Evolutionary conservation across 2,329 filamentous ascomycete species (phyloP).

Genomic region (Cordyceps tenuipes): DNA sequence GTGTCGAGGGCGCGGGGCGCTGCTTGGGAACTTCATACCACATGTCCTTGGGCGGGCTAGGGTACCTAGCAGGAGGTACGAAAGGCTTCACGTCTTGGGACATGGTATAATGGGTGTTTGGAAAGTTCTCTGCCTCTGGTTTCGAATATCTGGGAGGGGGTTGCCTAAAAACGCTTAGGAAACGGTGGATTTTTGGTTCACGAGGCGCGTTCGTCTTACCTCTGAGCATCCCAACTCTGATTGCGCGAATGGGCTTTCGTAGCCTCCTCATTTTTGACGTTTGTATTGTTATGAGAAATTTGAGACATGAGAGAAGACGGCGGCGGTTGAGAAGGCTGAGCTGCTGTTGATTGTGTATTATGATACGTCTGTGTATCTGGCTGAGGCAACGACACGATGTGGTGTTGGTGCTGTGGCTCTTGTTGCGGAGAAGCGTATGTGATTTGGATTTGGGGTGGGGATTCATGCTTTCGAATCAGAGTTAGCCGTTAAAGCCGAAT

Average conservation of each 20-base stretch:
- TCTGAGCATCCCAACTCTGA: constrained; percentile 46
- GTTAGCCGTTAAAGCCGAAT: neutral
- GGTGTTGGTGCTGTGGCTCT: constrained; percentile 12
- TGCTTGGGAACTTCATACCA: constrained; percentile 74
- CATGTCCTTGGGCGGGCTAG: constrained; percentile 79
- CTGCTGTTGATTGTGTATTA: neutral
- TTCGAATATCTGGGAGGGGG: constrained; percentile 57
- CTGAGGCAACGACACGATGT: neutral
- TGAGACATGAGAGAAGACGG: neutral
- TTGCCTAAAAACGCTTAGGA: constrained; percentile 37
- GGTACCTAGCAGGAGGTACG: constrained; percentile 66
- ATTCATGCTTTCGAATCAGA: neutral
- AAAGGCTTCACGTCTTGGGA: constrained; percentile 68
- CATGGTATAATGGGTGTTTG: constrained; percentile 72
- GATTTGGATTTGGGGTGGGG: constrained; percentile 1
- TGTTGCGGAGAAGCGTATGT: constrained; percentile 16
- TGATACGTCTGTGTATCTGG: neutral
- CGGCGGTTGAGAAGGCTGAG: neutral
- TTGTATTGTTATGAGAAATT: constrained; percentile 3
- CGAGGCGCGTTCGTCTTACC: constrained; percentile 27
- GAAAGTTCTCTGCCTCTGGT: constrained; percentile 81
- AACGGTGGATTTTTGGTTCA: constrained; percentile 12
- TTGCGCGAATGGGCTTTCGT: constrained; percentile 18
- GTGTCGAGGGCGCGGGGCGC: constrained; percentile 42
- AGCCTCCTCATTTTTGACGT: constrained; percentile 16